Percentiles rank a stretch among this genome's conserved stretches.
These are phyloP conservation scores for Corchorus olitorius DNA, from an alignment of 345 rosid genomes.

Conservation along the genomic window DNA sequence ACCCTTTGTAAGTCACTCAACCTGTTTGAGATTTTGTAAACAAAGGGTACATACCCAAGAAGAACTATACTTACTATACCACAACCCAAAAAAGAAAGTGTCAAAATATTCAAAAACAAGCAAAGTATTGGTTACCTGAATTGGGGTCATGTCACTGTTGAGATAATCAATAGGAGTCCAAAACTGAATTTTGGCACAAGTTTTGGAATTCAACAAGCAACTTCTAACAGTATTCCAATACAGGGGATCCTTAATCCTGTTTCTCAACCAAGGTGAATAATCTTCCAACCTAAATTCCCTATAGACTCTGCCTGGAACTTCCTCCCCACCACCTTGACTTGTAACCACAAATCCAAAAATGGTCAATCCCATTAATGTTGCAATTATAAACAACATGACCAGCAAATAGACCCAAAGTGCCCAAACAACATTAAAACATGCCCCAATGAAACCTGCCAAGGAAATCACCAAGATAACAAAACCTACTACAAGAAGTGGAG, in stretches of 20 bases:
- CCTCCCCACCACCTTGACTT: conserved; percentile 72
- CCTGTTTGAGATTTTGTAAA: too few species aligned
- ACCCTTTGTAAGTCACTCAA: background rate
- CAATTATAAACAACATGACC: conserved; percentile 77
- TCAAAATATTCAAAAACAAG: background rate
- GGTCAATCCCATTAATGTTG: conserved; percentile 61
- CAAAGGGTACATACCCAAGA: background rate
- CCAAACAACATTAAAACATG: conserved; percentile 80
- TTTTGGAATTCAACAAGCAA: conserved; percentile 68
- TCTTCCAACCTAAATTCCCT: conserved; percentile 68
- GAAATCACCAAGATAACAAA: conserved; percentile 71
- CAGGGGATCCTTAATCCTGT: conserved; percentile 48
- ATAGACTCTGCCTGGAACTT: conserved; percentile 66
- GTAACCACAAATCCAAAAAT: conserved; percentile 82
- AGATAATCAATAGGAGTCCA: conserved; percentile 93
- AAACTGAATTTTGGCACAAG: conserved; percentile 61
- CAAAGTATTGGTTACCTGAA: conserved; percentile 52
- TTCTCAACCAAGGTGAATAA: conserved; percentile 84
- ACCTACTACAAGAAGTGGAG: conserved; percentile 76
- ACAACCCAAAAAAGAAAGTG: background rate
- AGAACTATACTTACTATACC: background rate
- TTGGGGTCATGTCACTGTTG: conserved; percentile 61
- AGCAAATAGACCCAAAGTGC: conserved; percentile 89
- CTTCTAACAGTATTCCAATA: conserved; percentile 75
- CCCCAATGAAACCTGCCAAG: conserved; percentile 86